These are phyloP conservation scores for Marasmius oreades DNA, from an alignment of 1,284 basidiomycete species.

Conservation along the genomic window DNA sequence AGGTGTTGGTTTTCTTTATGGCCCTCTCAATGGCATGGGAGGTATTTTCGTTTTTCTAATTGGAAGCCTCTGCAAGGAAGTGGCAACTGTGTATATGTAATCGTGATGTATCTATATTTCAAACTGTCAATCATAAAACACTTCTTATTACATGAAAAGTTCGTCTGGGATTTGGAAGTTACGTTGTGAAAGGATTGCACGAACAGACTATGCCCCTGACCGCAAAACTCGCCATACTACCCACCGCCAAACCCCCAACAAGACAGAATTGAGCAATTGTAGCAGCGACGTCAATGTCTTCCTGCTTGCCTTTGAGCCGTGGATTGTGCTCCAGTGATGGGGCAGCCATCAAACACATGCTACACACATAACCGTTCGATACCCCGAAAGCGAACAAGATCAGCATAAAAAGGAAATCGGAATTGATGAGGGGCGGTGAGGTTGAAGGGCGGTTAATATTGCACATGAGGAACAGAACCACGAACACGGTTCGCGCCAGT, in stretches of 20 bases:
- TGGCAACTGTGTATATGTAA: no score
- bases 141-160: neutral
- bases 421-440: conserved; percentile 55
- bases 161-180: neutral
- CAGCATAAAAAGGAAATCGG: conserved; percentile 72
- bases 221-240: conserved; percentile 76
- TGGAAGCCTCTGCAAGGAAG: no score
- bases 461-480: conserved; percentile 83
- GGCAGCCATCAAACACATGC: conserved; percentile 68
- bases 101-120: neutral
- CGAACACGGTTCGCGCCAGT: conserved; percentile 70
- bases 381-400: conserved; percentile 72
- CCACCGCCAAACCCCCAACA: conserved; percentile 70
- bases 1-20: neutral
- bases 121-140: neutral
- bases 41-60: no score
- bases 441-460: conserved; percentile 57
- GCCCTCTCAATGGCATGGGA: no score
- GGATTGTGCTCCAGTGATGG: conserved; percentile 73
- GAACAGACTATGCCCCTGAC: conserved; percentile 64
- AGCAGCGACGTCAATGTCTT: conserved; percentile 82
- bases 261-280: conserved; percentile 78
- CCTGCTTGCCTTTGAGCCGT: conserved; percentile 52
- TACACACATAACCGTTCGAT: conserved; percentile 74
- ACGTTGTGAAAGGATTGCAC: conserved; percentile 63